These are phyloP conservation scores for Otatea glauca DNA, from an alignment of 176 grass and related monocot species.

Conservation along the genomic window DNA sequence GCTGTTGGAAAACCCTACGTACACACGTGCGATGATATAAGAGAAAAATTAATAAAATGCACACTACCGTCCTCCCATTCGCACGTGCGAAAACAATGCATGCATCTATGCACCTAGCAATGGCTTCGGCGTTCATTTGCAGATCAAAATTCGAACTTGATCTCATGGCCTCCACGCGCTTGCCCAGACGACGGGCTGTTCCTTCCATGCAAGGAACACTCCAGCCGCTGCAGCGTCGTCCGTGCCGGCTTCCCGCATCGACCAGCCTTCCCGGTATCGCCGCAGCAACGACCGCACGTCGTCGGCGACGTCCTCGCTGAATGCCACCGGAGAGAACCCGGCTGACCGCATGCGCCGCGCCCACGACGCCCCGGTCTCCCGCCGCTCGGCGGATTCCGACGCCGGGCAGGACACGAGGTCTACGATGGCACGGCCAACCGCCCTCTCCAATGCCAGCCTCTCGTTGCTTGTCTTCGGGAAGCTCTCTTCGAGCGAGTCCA, in stretches of 20 bases:
- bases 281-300: constrained; percentile 85
- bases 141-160: not conserved
- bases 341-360: constrained; percentile 63
- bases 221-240: constrained; percentile 62
- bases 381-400: constrained; percentile 70
- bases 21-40: constrained; percentile 24
- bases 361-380: constrained; percentile 76
- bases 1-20: constrained; percentile 27
- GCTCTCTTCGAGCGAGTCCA: constrained; percentile 93
- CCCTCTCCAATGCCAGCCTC: constrained; percentile 77
- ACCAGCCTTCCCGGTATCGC: constrained; percentile 89
- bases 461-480: constrained; percentile 92
- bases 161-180: constrained; percentile 90
- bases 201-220: constrained; percentile 90
- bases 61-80: constrained; percentile 3
- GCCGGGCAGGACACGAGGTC: constrained; percentile 84
- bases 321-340: constrained; percentile 70
- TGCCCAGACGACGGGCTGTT: constrained; percentile 91
- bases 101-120: not conserved
- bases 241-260: constrained; percentile 59
- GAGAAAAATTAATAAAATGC: not conserved
- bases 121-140: not conserved
- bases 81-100: not conserved
- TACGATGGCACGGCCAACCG: constrained; percentile 73
- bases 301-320: constrained; percentile 93